Evolutionary conservation across 805 yeast species (phyloP).

Genomic region (Yarrowia hollandica): DNA sequence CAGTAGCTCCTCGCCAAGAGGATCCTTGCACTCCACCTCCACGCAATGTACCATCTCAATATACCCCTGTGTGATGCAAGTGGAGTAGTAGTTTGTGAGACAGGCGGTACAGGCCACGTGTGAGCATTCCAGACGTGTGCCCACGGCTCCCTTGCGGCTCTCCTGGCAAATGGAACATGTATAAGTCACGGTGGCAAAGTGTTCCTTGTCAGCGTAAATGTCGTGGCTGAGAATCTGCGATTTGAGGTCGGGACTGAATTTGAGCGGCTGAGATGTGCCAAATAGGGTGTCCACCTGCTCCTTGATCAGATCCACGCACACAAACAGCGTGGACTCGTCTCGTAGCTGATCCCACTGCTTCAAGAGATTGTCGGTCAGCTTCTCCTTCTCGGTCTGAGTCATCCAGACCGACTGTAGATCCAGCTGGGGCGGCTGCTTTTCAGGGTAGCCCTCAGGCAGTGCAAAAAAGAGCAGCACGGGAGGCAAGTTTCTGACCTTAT

Average conservation of each 20-base stretch:
- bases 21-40: slow-evolving; percentile 12
- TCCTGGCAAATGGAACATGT: slow-evolving; percentile 8
- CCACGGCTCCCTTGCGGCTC: neutral
- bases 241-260: neutral
- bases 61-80: slow-evolving; percentile 15
- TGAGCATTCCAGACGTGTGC: neutral
- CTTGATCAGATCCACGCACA: neutral
- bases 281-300: neutral
- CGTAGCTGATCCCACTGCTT: neutral
- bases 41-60: slow-evolving; percentile 17
- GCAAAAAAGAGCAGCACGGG: slow-evolving; percentile 4
- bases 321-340: slow-evolving; percentile 11
- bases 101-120: slow-evolving; percentile 12
- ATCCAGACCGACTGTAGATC: neutral
- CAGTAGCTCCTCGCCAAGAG: neutral
- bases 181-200: neutral
- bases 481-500: neutral
- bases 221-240: neutral
- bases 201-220: neutral
- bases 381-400: neutral
- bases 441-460: neutral
- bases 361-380: neutral
- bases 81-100: neutral
- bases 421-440: neutral
- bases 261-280: neutral